Base-by-base conservation (phyloP, 2,329 filamentous ascomycete species). In the Fusarium sp. region DNA sequence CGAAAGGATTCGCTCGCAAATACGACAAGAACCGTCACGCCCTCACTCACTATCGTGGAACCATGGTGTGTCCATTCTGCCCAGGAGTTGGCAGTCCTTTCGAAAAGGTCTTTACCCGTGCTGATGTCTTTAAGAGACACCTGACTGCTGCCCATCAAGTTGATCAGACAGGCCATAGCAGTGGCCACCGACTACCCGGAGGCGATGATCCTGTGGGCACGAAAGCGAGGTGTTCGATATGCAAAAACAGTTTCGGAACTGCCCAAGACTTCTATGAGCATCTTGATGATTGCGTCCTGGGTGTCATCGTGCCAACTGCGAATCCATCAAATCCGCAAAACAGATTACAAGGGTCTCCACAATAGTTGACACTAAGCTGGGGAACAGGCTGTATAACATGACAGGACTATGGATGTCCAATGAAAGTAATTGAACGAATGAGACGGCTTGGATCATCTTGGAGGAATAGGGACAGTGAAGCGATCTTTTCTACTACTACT, bases 11-110 rank as follows among this genome's bases (percentile, higher is more conserved):
- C 76, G 95, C 95, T 5, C 88, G 95, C 65, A 98, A 98, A 80
- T 99, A 98, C 78, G 96, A 98, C 83, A 98, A 98, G 85, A 98
- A 98, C 79, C 86, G 96, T 15, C 96, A 99, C 78, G 97, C 95
- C 3, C 82, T 98, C 68, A 98, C 95, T 5, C 96, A 98, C 77
- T 99, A 98, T 84, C 97, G 97, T 80, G 95, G 95, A 11, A 98
- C 93, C 16, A 98, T 98, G 94, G 92, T 97, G 10, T 99, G 96
- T 75, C 94, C 94, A 8, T 98, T 98, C 80, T 98, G 96, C 72
- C 93, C 94, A 0, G 93, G 94, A 6, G 92, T 91, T 21, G 94
- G 94, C 8, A 94, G 93, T 5, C 88, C 93, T 3, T 92, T 92
- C 8, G 95, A 98, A 80, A 98, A 98, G 84, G 93, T 92, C 69